Percentiles rank a stretch among this genome's conserved stretches.
Evolutionary conservation across 371 early-diverging fungal genomes (phyloP).

Genomic region (Mortierella sp.): DNA sequence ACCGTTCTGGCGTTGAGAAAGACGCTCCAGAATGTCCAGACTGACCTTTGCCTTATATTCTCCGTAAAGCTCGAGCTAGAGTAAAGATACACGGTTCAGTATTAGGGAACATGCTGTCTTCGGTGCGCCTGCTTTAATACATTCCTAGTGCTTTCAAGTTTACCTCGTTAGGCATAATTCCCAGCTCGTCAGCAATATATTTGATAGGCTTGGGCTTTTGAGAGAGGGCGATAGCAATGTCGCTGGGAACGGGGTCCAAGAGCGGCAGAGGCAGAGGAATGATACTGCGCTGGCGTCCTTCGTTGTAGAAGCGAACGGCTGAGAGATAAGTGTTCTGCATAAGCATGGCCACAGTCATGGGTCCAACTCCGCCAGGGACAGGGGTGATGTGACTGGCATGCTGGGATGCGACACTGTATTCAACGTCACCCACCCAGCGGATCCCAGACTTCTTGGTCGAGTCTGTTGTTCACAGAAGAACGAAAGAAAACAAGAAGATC

Average conservation of each 20-base stretch:
- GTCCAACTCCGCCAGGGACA: conserved; percentile 97
- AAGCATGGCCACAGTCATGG: conserved; percentile 98
- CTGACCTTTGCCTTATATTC: conserved; percentile 91
- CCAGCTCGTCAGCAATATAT: conserved; percentile 84
- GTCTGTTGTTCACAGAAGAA: conserved; percentile 60
- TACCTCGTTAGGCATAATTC: conserved; percentile 75
- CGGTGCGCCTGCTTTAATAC: background rate
- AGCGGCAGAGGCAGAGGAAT: conserved; percentile 35
- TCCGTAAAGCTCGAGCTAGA: conserved; percentile 89
- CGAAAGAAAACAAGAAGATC: background rate
- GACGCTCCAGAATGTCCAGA: conserved; percentile 84
- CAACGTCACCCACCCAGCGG: conserved; percentile 95
- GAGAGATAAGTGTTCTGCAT: conserved; percentile 85
- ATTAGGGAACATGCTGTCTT: background rate
- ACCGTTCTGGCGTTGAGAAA: conserved; percentile 83
- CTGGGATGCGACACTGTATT: conserved; percentile 72
- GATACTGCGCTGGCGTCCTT: conserved; percentile 35
- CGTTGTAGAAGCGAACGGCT: conserved; percentile 75
- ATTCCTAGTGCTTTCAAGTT: background rate
- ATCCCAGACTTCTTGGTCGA: conserved; percentile 87
- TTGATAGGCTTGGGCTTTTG: conserved; percentile 89
- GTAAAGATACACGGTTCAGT: background rate
- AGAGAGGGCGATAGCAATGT: conserved; percentile 91
- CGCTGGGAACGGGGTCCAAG: conserved; percentile 78
- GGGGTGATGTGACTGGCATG: conserved; percentile 89